These are phyloP conservation scores for Berkeleyomyces basicola DNA, from an alignment of 2,329 filamentous ascomycete genomes.

Conservation along the genomic window DNA sequence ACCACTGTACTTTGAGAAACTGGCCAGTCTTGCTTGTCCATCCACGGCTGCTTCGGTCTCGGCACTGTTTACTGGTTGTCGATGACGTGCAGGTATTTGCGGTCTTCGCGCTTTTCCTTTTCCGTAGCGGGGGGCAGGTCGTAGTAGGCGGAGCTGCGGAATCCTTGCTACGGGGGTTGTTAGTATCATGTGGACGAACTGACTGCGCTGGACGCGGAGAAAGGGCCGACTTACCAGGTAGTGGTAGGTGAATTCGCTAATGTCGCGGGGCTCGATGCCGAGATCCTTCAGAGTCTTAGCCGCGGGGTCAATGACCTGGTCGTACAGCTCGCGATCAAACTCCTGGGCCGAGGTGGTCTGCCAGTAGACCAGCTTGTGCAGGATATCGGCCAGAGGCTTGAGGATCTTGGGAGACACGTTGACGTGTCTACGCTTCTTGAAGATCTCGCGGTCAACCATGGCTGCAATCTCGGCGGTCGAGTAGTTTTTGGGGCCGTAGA, in stretches of 20 bases:
- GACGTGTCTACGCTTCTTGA: constrained; percentile 76
- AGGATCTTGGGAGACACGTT: constrained; percentile 73
- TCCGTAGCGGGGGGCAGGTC: constrained; percentile 90
- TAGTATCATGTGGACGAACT: constrained; percentile 17
- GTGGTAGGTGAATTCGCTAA: constrained; percentile 76
- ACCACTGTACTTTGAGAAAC: constrained; percentile 9
- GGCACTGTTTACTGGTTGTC: constrained; percentile 53
- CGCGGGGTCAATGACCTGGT: constrained; percentile 75
- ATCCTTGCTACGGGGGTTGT: constrained; percentile 52
- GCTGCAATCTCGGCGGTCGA: constrained; percentile 72
- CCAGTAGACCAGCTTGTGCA: constrained; percentile 86
- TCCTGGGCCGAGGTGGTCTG: constrained; percentile 66
- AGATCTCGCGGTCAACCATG: constrained; percentile 81
- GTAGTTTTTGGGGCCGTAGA: constrained; percentile 89
- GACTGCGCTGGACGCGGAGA: background rate
- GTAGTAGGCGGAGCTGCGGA: constrained; percentile 75
- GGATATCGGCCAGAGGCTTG: constrained; percentile 53
- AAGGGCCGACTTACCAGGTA: constrained; percentile 54
- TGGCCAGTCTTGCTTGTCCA: background rate
- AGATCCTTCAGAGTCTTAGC: constrained; percentile 96
- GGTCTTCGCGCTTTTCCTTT: constrained; percentile 85
- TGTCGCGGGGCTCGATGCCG: constrained; percentile 73
- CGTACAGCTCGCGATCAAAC: constrained; percentile 80
- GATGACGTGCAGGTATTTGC: constrained; percentile 88
- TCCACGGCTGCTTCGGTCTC: background rate